Percentiles rank a stretch among this genome's conserved stretches.
Conservation (phyloP, 805 yeast genomes). For the Teunomyces funiuensis region DNA sequence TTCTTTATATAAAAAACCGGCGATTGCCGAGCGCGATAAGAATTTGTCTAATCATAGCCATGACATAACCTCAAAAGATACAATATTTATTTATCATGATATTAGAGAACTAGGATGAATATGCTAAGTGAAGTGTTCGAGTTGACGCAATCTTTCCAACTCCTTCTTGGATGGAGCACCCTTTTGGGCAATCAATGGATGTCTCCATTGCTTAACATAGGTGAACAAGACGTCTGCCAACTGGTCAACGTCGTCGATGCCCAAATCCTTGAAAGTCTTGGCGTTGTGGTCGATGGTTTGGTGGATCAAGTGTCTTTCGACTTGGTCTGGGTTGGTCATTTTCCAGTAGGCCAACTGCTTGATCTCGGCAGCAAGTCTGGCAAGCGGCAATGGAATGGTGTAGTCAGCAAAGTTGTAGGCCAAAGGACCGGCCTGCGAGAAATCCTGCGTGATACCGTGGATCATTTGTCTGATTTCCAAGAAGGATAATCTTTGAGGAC, state of each 20-base stretch:
- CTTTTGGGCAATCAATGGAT: conserved; percentile 47
- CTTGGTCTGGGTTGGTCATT: conserved; percentile 66
- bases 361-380: conserved; percentile 45
- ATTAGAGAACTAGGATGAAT: neutral
- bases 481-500: conserved; percentile 63
- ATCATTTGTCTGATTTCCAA: conserved; percentile 69
- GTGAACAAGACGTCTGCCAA: conserved; percentile 48
- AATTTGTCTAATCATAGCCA: too few relatives aligned
- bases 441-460: conserved; percentile 57
- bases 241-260: conserved; percentile 44
- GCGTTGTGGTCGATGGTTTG: conserved; percentile 64
- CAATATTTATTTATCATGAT: neutral
- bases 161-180: conserved; percentile 43
- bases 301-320: conserved; percentile 68
- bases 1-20: neutral
- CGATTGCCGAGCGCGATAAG: conserved; percentile 1
- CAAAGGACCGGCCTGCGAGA: conserved; percentile 45
- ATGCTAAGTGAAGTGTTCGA: conserved; percentile 40
- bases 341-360: conserved; percentile 46
- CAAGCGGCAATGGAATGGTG: conserved; percentile 43
- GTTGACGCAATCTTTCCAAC: conserved; percentile 42
- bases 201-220: conserved; percentile 50
- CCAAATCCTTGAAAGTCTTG: conserved; percentile 67
- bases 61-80: too few relatives aligned
- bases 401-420: conserved; percentile 44